These are phyloP conservation scores for Pleurozium schreberi DNA, from an alignment of 225 moss, liverwort and hornwort species.

Conservation along the genomic window DNA sequence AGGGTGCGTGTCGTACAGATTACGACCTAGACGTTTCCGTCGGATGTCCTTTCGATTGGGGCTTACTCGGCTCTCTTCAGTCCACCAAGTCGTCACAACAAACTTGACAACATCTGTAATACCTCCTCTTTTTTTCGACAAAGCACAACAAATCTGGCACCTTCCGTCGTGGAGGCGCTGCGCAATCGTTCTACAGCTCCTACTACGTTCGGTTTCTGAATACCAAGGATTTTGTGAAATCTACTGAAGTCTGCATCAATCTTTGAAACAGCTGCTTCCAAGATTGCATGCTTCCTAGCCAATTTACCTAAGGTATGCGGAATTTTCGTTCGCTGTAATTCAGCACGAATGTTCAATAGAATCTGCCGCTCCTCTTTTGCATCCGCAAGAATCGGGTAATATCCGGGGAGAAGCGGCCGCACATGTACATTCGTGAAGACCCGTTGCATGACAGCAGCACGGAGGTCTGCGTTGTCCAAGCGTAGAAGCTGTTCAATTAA, in stretches of 20 bases:
- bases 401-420: background rate
- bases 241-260: background rate
- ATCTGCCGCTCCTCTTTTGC: background rate
- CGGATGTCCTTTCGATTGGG: background rate
- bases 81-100: too few relatives aligned
- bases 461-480: background rate
- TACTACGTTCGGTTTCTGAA: background rate
- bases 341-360: rapidly evolving
- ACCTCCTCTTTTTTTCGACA: too few relatives aligned
- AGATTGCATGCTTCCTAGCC: background rate
- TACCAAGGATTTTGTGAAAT: background rate
- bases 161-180: too few relatives aligned
- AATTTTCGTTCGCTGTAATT: background rate
- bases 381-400: background rate
- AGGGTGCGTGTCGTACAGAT: background rate
- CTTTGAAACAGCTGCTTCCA: background rate
- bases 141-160: too few relatives aligned
- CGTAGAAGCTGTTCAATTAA: background rate
- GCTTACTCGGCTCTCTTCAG: too few relatives aligned
- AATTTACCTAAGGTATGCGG: background rate
- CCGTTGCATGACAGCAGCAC: background rate
- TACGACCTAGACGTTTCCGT: background rate
- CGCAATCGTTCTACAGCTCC: background rate
- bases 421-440: background rate
- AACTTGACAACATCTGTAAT: too few relatives aligned